A percentile compares a stretch with the other conserved stretches of the same genome.
Evolutionary conservation across 768 basidiomycete genomes (phyloP).

Genomic region (Agrocybe pediades): DNA sequence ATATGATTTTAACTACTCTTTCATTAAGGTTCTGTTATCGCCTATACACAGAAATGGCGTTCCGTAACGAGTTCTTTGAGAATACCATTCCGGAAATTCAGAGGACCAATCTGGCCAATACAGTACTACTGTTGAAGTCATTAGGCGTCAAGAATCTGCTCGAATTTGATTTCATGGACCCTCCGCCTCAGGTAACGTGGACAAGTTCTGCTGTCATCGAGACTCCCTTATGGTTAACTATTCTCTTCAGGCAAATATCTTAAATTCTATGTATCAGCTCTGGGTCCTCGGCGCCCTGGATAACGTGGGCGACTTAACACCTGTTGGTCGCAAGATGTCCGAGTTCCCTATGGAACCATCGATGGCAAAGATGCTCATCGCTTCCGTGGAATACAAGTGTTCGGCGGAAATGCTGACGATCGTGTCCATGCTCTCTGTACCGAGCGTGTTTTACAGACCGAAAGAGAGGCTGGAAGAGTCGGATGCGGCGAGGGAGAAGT

Average conservation of each 20-base stretch:
- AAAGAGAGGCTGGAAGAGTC: constrained; percentile 98
- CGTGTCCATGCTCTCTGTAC: constrained; percentile 98
- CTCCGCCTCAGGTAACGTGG: constrained; percentile 86
- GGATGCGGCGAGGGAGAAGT: constrained; percentile 97
- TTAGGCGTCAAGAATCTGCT: constrained; percentile 96
- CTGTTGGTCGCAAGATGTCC: constrained; percentile 94
- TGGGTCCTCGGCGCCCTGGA: constrained; percentile 98
- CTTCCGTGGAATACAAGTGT: constrained; percentile 90
- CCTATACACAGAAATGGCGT: constrained; percentile 96
- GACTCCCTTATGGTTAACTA: neutral
- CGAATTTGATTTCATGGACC: constrained; percentile 99
- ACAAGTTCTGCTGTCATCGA: neutral
- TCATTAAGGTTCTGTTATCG: constrained; percentile 86
- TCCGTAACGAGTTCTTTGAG: constrained; percentile 90
- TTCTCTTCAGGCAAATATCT: constrained; percentile 78
- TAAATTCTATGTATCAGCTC: constrained; percentile 99
- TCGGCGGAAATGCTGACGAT: constrained; percentile 97
- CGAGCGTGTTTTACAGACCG: constrained; percentile 96
- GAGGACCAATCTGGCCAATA: constrained; percentile 96
- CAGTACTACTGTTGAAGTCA: constrained; percentile 91
- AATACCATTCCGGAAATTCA: constrained; percentile 99
- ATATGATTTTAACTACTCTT: constrained; percentile 4
- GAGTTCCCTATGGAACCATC: constrained; percentile 99
- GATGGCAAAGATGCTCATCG: constrained; percentile 98
- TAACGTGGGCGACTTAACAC: constrained; percentile 95